Conservation (phyloP, 768 basidiomycete genomes). For the Coprinellus micaceus region DNA sequence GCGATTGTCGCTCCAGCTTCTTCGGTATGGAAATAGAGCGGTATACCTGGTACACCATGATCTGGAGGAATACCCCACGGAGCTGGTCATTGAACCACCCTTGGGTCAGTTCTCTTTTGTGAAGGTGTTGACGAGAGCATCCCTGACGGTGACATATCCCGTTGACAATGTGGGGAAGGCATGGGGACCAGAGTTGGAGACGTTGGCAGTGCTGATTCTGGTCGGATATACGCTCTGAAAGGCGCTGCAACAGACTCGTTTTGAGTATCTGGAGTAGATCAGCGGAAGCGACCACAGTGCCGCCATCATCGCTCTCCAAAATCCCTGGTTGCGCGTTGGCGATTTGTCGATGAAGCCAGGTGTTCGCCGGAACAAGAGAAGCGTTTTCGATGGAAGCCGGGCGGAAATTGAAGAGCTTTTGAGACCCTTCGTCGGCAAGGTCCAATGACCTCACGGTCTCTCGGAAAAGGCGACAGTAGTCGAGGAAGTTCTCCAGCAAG, state of each 20-base stretch:
- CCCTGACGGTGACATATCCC: slow-evolving; percentile 13
- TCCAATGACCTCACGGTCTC: slow-evolving; percentile 21
- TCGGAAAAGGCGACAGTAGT: slow-evolving; percentile 31
- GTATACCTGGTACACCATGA: slow-evolving; percentile 14
- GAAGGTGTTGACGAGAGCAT: slow-evolving; percentile 14
- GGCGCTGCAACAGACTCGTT: no score
- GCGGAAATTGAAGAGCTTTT: slow-evolving; percentile 33
- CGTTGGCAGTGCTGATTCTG: no score
- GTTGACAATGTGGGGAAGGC: slow-evolving; percentile 12
- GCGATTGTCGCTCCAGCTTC: slow-evolving; percentile 22
- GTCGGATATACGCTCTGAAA: no score
- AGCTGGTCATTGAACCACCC: slow-evolving; percentile 18
- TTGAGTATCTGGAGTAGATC: no score
- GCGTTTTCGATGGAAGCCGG: slow-evolving; percentile 22
- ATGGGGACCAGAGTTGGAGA: slow-evolving; percentile 9
- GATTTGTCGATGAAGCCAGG: slow-evolving; percentile 24
- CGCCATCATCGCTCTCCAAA: slow-evolving; percentile 11
- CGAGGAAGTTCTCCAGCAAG: slow-evolving; percentile 29
- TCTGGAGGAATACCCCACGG: slow-evolving; percentile 19
- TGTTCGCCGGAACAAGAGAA: slow-evolving; percentile 26
- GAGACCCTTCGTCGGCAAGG: slow-evolving; percentile 24
- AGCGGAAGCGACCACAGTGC: no score
- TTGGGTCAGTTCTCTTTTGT: slow-evolving; percentile 3
- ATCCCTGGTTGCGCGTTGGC: not conserved
- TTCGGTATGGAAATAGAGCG: not conserved